Conservation (phyloP, 129 eudicot genomes). For the Tagetes erecta region DNA sequence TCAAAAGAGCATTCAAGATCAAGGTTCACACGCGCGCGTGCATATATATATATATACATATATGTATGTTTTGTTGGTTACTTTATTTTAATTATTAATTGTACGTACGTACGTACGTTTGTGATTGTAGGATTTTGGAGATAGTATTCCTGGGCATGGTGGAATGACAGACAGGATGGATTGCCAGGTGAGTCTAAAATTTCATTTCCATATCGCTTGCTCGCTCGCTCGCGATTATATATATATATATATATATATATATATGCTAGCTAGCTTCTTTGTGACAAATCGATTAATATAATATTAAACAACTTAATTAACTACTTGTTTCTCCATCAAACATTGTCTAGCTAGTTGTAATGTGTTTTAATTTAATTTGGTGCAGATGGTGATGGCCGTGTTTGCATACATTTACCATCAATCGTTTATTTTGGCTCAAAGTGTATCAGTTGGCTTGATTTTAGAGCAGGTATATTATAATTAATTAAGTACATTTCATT, state of each 20-base stretch:
- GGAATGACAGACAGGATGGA: slow-evolving; percentile 99
- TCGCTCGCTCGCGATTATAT: too few species aligned
- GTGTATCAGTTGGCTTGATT: slow-evolving; percentile 79
- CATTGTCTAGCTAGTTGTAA: background rate
- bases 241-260: too few species aligned
- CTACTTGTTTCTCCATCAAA: background rate
- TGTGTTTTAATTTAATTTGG: background rate
- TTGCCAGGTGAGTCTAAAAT: slow-evolving; percentile 62
- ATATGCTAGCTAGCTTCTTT: too few species aligned
- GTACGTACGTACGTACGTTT: background rate
- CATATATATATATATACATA: too few species aligned
- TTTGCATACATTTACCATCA: slow-evolving; percentile 93
- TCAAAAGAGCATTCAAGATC: slow-evolving; percentile 92
- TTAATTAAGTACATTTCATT: background rate
- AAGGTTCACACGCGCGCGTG: slow-evolving; percentile 41
- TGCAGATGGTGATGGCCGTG: slow-evolving; percentile 97
- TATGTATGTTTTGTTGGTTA: too few species aligned
- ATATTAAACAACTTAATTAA: too few species aligned
- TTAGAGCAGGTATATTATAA: slow-evolving; percentile 64
- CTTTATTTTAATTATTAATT: too few species aligned
- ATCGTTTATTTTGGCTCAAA: slow-evolving; percentile 75
- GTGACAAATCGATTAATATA: too few species aligned
- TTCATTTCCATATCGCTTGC: background rate
- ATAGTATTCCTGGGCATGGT: slow-evolving; percentile 99
- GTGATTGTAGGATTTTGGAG: slow-evolving; percentile 83